phyloP scores from a whole-genome alignment of 2,329 filamentous ascomycete genomes.

The Aspergillus pseudoviridinutans region DNA sequence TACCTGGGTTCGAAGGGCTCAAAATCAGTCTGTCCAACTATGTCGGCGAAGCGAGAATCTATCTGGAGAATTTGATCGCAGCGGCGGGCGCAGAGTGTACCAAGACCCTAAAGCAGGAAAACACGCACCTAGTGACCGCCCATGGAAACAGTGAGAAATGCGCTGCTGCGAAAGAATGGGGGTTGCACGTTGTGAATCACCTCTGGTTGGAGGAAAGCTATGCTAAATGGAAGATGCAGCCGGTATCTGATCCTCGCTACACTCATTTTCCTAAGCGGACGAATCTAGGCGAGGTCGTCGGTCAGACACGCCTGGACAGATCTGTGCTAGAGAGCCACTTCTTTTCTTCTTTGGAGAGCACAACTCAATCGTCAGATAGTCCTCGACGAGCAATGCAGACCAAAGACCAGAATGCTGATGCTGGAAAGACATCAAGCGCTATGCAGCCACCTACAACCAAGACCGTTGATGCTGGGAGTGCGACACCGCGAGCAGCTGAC shows the following conservation, averaged over 20 bases:
- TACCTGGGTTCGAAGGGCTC: slow-evolving; percentile 72
- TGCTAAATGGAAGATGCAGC: slow-evolving; percentile 75
- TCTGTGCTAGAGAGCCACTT: slow-evolving; percentile 68
- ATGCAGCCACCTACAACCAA: slow-evolving; percentile 22
- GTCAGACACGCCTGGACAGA: slow-evolving; percentile 78
- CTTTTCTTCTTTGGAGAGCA: slow-evolving; percentile 39
- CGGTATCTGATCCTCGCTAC: slow-evolving; percentile 70
- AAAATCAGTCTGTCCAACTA: slow-evolving; percentile 94
- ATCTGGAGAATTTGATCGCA: slow-evolving; percentile 84
- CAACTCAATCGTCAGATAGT: slow-evolving; percentile 10
- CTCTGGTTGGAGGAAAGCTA: slow-evolving; percentile 98
- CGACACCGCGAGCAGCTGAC: slow-evolving; percentile 24
- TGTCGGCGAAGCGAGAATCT: slow-evolving; percentile 86
- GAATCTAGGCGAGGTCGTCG: slow-evolving; percentile 88
- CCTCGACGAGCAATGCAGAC: slow-evolving; percentile 30
- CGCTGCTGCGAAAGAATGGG: slow-evolving; percentile 87
- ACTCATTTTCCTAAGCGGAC: slow-evolving; percentile 83
- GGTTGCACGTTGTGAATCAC: slow-evolving; percentile 84
- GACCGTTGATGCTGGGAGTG: slow-evolving; percentile 14
- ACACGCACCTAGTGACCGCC: slow-evolving; percentile 92
- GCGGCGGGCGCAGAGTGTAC: slow-evolving; percentile 86
- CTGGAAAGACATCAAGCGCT: slow-evolving; percentile 12
- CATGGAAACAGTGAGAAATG: slow-evolving; percentile 89
- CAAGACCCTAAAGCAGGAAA: slow-evolving; percentile 90
- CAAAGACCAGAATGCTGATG: slow-evolving; percentile 32